Evolutionary conservation across 768 basidiomycete genomes (phyloP), one percentile per base, ranked within the genome.

Genomic region (Boletellus sp.): DNA sequence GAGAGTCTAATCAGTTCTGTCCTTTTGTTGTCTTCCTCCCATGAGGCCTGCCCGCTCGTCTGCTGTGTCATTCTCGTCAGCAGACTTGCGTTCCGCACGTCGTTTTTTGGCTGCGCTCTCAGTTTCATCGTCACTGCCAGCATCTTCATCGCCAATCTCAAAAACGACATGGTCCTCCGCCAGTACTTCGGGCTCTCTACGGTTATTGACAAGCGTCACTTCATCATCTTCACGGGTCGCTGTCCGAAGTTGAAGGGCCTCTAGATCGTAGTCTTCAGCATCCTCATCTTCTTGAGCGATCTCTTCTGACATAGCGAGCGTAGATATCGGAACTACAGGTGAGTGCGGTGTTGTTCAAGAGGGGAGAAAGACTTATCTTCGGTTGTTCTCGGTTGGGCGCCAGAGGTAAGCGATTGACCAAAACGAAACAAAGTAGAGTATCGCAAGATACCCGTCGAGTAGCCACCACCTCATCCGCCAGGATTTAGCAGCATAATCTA

Each of bases 381-480:
- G 78, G 75, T 94, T 94, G 65, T 89, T 83, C 35, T 77, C 80
- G n/a, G 88, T 86, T 23, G 96, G 96, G 32, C 94, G 81, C 95
- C 96, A 99, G 24, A 98, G 74, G 70, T 83, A 96, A 2, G 90
- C 83, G 54, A 97, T 92, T 10, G 80, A 73, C 52, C 74, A 71
- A 67, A 98, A 98, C 31, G 85, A 83, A 24, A 77, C 71, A 40
- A 96, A 78, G 66, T 95, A 98, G 22, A 98, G 81, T 40, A 94
- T 76, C 2, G 90, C 84, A 39, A 98, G 78, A 77, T 92, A 98
- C 16, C 94, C 96, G 61, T 99, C 96, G 36, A 99, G 77, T 6
- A 99, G 74, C 87, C 93, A 93, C 96, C 96, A 99, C 42, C 94
- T 85, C 47, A 80, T 76, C 51, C 77, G 79, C 94, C 94, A 97